phyloP scores from a whole-genome alignment of 2,329 filamentous ascomycete species.

The Thielaviopsis ethacetica region DNA sequence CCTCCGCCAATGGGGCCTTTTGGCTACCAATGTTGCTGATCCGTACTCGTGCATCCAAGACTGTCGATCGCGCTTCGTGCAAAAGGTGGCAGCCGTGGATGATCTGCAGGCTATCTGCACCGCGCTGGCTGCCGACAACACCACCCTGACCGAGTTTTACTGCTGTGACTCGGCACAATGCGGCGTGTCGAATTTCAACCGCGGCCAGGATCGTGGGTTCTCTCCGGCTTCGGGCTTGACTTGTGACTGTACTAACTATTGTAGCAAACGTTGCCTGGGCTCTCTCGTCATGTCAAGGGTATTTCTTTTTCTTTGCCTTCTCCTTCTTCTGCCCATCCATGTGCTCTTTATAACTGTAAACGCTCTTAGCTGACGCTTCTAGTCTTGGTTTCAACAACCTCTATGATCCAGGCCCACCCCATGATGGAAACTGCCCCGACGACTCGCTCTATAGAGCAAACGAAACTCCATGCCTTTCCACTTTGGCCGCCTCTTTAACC shows the following conservation, averaged over 20 bases:
- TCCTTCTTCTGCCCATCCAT: too few species aligned
- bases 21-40: slow-evolving; percentile 5
- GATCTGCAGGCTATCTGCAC: slow-evolving; percentile 5
- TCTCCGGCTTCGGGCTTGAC: background rate
- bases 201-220: slow-evolving; percentile 12
- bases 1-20: background rate
- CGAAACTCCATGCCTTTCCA: background rate
- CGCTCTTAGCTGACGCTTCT: background rate
- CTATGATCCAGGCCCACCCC: slow-evolving; percentile 6
- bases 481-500: background rate
- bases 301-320: background rate
- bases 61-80: slow-evolving; percentile 9
- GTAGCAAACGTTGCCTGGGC: slow-evolving; percentile 12
- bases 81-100: slow-evolving; percentile 4
- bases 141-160: slow-evolving; percentile 7
- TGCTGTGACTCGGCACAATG: slow-evolving; percentile 13
- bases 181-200: slow-evolving; percentile 8
- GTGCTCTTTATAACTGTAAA: background rate
- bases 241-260: background rate
- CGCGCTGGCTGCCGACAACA: background rate
- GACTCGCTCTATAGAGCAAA: slow-evolving; percentile 4
- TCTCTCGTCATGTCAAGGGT: slow-evolving; percentile 11
- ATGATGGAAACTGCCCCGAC: background rate
- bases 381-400: slow-evolving; percentile 11
- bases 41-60: slow-evolving; percentile 6